A percentile compares a stretch with the other conserved stretches of the same genome.
Evolutionary conservation across 495 filamentous ascomycete species (phyloP).

Genomic region (Aspergillus cavernicola): DNA sequence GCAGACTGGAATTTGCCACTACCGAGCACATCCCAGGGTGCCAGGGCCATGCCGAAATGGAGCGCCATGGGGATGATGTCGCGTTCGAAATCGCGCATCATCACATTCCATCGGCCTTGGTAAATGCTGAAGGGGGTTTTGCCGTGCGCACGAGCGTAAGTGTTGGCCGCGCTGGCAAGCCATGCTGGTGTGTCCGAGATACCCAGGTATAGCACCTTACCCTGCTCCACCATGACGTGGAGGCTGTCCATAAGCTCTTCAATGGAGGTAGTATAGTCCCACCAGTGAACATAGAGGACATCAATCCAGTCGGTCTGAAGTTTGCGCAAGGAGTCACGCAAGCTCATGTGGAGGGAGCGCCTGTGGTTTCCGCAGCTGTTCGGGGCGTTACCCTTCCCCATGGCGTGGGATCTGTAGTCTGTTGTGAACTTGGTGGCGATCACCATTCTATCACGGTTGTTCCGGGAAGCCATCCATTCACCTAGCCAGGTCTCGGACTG

Average conservation of each 20-base stretch:
- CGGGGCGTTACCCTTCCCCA: slow-evolving; percentile 32
- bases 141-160: slow-evolving; percentile 30
- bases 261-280: slow-evolving; percentile 43
- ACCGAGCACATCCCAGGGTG: slow-evolving; percentile 10
- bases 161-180: slow-evolving; percentile 34
- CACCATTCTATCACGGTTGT: slow-evolving; percentile 63
- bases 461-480: slow-evolving; percentile 51
- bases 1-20: slow-evolving; percentile 25
- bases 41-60: slow-evolving; percentile 11
- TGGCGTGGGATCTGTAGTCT: slow-evolving; percentile 25
- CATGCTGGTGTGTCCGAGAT: slow-evolving; percentile 40
- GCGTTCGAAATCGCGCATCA: slow-evolving; percentile 28
- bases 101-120: slow-evolving; percentile 51
- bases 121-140: slow-evolving; percentile 13
- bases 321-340: slow-evolving; percentile 56
- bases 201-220: slow-evolving; percentile 49
- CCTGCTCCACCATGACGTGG: slow-evolving; percentile 33
- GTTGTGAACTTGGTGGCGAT: slow-evolving; percentile 69
- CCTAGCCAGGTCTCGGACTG: slow-evolving; percentile 51
- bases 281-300: slow-evolving; percentile 37
- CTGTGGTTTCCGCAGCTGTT: slow-evolving; percentile 57
- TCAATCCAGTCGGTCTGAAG: slow-evolving; percentile 67
- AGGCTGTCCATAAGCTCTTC: slow-evolving; percentile 45
- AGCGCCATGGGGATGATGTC: slow-evolving; percentile 36
- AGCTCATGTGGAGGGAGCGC: slow-evolving; percentile 52